These are phyloP conservation scores for Sordariomycetes sp. DNA, from an alignment of 2,329 filamentous ascomycete genomes.

Conservation along the genomic window DNA sequence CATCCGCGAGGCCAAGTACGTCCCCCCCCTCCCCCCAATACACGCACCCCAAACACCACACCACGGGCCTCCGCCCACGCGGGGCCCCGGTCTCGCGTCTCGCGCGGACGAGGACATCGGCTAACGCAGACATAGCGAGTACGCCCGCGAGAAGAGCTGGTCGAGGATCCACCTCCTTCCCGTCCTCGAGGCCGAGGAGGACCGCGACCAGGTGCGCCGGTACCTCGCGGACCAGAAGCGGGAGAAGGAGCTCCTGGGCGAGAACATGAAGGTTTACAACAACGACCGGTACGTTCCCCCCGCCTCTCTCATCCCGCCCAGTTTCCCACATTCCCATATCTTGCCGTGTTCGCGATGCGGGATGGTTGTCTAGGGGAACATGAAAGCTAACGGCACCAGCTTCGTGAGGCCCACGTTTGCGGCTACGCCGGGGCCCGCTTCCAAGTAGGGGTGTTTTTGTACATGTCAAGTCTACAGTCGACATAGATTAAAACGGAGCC, in stretches of 20 bases:
- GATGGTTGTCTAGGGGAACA: too few relatives aligned
- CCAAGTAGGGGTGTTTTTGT: conserved; percentile 30
- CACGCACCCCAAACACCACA: background rate
- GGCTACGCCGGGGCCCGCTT: conserved; percentile 49
- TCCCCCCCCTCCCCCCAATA: background rate
- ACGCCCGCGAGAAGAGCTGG: conserved; percentile 97
- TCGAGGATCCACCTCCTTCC: conserved; percentile 89
- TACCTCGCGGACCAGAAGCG: conserved; percentile 76
- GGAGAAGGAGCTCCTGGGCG: conserved; percentile 82
- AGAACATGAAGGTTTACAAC: conserved; percentile 76
- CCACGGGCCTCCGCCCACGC: too few relatives aligned
- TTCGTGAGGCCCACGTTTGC: conserved; percentile 74
- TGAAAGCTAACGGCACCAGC: conserved; percentile 25
- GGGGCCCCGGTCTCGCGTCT: too few relatives aligned
- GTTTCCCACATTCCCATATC: background rate
- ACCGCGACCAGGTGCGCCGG: conserved; percentile 84
- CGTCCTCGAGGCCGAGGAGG: conserved; percentile 88
- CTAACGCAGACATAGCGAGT: conserved; percentile 49
- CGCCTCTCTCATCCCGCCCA: too few relatives aligned
- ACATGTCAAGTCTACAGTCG: background rate
- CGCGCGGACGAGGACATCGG: background rate
- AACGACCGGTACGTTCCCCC: conserved; percentile 57
- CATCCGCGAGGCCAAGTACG: conserved; percentile 84
- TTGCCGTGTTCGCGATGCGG: too few relatives aligned
- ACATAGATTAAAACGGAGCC: background rate